Evolutionary conservation across 306 rosid species (phyloP).

Genomic region (Castanopsis chinensis): DNA sequence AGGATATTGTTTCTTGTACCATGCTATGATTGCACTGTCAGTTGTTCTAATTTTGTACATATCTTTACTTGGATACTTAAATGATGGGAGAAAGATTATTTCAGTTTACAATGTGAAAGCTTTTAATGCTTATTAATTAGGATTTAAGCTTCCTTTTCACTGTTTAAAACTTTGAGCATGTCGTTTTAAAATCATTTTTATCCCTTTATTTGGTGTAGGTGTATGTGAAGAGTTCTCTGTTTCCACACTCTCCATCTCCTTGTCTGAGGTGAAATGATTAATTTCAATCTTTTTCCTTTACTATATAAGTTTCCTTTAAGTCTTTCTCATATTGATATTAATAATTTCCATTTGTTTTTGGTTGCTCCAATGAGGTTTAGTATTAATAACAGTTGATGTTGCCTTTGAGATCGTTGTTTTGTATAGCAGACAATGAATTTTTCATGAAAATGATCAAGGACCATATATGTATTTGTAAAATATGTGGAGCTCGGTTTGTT

Average conservation of each 20-base stretch:
- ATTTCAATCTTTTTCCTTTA: not conserved
- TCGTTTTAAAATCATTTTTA: not conserved
- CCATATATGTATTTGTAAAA: not conserved
- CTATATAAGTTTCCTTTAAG: not conserved
- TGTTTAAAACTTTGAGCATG: no score
- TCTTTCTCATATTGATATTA: not conserved
- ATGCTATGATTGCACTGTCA: no score
- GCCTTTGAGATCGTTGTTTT: not conserved
- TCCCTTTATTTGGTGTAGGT: slow-evolving; percentile 42
- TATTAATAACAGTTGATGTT: not conserved
- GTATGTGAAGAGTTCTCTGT: slow-evolving; percentile 72
- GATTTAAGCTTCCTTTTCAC: no score
- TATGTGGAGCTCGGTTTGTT: not conserved
- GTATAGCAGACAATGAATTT: not conserved
- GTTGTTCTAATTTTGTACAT: no score
- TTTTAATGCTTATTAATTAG: no score
- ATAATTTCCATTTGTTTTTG: not conserved
- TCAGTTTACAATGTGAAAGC: no score
- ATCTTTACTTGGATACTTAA: no score
- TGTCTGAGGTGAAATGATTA: slow-evolving; percentile 50
- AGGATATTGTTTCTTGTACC: no score
- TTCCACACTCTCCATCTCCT: slow-evolving; percentile 77
- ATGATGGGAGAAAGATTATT: no score
- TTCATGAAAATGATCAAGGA: not conserved
- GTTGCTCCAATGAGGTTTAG: not conserved